Percentiles rank a stretch among this genome's conserved stretches.
Conservation (phyloP, 306 rosid species). For the Trifolium repens region DNA sequence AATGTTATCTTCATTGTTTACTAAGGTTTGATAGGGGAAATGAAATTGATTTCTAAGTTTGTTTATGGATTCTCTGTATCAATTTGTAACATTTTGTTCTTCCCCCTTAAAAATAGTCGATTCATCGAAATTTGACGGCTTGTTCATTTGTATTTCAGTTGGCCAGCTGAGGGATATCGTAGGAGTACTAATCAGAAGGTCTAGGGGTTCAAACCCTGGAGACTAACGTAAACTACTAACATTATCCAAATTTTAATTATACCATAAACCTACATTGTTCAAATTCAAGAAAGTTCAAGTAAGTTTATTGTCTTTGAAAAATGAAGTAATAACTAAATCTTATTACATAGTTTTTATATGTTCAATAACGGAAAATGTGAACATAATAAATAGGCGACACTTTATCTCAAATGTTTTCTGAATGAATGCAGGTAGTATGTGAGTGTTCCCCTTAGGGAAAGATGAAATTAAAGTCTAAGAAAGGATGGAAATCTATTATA, state of each 20-base stretch:
- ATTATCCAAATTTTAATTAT: no score
- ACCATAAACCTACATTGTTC: no score
- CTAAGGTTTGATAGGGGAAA: no score
- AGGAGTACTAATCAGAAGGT: no score
- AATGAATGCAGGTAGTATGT: slow-evolving; percentile 49
- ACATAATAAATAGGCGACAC: slow-evolving; percentile 25
- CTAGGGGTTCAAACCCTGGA: no score
- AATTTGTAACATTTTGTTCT: background rate
- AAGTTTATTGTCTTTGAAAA: slow-evolving; percentile 9
- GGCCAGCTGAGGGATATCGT: no score
- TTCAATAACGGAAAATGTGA: slow-evolving; percentile 9
- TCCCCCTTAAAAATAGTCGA: background rate
- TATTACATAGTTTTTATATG: background rate
- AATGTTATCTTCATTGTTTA: no score
- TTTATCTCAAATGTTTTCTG: slow-evolving; percentile 38
- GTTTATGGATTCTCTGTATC: background rate
- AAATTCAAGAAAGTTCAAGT: background rate
- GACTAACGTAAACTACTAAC: no score
- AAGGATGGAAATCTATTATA: slow-evolving; percentile 77
- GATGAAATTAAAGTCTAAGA: slow-evolving; percentile 77
- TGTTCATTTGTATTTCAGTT: slow-evolving; percentile 19
- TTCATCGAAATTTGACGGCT: background rate
- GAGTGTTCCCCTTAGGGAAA: slow-evolving; percentile 44
- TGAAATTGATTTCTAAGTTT: no score
- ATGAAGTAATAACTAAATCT: slow-evolving; percentile 2